Evolutionary conservation across 257 asterid genomes (phyloP), one percentile per base, ranked within the genome.

Genomic region (Solanum acaule): DNA sequence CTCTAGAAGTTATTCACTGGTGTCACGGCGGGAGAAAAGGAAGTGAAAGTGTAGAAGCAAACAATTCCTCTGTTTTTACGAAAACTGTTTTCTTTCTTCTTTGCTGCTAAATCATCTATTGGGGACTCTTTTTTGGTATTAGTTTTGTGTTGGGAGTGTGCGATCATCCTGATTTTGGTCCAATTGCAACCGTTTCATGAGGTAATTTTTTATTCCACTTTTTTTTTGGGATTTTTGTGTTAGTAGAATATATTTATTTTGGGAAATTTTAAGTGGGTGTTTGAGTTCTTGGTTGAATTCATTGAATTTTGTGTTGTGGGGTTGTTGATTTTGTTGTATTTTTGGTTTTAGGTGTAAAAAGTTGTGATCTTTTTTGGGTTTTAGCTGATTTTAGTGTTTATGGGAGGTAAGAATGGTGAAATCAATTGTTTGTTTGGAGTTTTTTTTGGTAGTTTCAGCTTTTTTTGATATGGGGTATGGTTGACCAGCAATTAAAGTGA

Each of bases 1-100:
- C 87, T 88, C 84, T 89, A 89, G 25, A 61, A 42, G 65, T 10
- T 56, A 56, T 35, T 56, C 56, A 81, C 89, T 85, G 86, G 92
- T 88, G 92, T 91, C 90, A 92, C 93, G 96, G 97, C 95, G 97
- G 91, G 92, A 89, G 95, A 83, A 94, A 90, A 92, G 96, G 94
- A 93, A 95, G 97, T 90, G 93, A 93, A 94, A 87, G 99, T 94
- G 98, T 95, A 90, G 93, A 94, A 92, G 99, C 87, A 93, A 96
- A 79, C 95, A 87, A 92, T 94, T 94, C 87, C 94, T 94, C 94
- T 90, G 89, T 95, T 94, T 95, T 93, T 93, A 95, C 95, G 96
- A 90, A 94, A 95, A 95, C 89, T 86, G 27, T 52, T 87, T 88
- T 38, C 29, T 27, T 83, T 85, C 61, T 33, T 83, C 33, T 42